Base-by-base conservation (phyloP, 805 yeast genomes). In the Candida sphagnicola region DNA sequence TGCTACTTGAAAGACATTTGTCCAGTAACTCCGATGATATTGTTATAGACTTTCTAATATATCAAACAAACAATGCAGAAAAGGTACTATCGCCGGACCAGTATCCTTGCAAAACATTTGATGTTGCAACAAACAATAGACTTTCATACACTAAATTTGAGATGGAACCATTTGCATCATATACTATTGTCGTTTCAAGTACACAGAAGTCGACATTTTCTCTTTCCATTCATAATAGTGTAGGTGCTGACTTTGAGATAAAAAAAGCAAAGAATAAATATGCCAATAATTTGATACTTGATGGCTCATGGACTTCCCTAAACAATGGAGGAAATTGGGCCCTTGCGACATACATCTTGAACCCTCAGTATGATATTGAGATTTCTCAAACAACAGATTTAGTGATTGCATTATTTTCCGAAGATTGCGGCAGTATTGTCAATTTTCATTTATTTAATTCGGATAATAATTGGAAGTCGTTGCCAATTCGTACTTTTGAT, bases 321-420 rank as follows among this genome's bases (percentile, higher is more conserved):
- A 56, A 54, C 12, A 55, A 70, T 32, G 86, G 85, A 2, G 87
- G 88, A 0, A 74, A 67, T 47, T 75, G 79, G 77, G 42, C 71
- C 0, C 41, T 61, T 17, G 60, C 71, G 5, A 55, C 72, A 0
- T 82, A 67, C 46, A 50, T 73, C 15, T 49, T 61, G 8, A 82
- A 82, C 44, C 87, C 87, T 0, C 85, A 79, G 45, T 78, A 62
- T 35, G 51, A 45, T 6, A 26, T 72, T 1, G 51, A 53, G 10
- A 52, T 58, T 0, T 25, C 38, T 2, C 41, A 45, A 2, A 40
- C 38, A 2, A 44, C 56, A 2, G 49, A 49, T 8, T 25, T 56
- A 2, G 28, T 48, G 10, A 45, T 62, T 0, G 53, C 46, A 2
- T 48, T 65, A 12, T 49, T 60, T 19, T 35, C 56, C 3, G 45